Percentiles rank a stretch among this genome's conserved stretches.
phyloP scores from a whole-genome alignment of 2,329 filamentous ascomycete genomes.

The Phialophora macrospora region DNA sequence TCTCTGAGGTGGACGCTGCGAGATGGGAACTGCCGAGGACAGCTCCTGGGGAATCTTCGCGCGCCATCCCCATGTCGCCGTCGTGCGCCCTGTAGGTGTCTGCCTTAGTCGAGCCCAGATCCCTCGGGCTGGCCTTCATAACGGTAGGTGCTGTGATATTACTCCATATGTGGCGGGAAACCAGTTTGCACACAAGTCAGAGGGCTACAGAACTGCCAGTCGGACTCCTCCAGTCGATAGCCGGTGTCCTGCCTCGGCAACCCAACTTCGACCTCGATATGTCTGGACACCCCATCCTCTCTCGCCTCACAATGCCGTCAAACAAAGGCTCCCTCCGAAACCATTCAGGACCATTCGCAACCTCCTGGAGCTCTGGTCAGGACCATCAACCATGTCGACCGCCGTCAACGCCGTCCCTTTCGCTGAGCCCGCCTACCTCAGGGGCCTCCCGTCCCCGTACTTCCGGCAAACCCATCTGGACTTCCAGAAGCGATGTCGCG shows the following conservation, averaged over 20 bases:
- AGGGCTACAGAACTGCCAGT: neutral
- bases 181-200: too few relatives aligned
- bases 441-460: slow-evolving; percentile 72
- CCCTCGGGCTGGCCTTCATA: neutral
- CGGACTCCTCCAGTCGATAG: neutral
- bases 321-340: neutral
- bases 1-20: neutral
- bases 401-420: slow-evolving; percentile 56
- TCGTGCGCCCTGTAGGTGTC: neutral
- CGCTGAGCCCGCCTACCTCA: slow-evolving; percentile 72
- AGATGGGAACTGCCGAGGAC: neutral
- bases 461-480: slow-evolving; percentile 67
- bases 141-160: neutral
- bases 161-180: neutral
- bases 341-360: neutral
- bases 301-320: neutral
- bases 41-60: neutral
- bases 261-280: neutral
- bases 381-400: neutral
- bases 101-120: neutral
- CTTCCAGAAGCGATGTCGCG: slow-evolving; percentile 71
- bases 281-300: neutral
- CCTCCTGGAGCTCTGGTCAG: neutral
- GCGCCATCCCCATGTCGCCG: neutral
- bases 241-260: slow-evolving; percentile 2